Percentiles rank a stretch among this genome's conserved stretches.
phyloP scores from a whole-genome alignment of 148 eudicot genomes.

The Polygonum maritimum region DNA sequence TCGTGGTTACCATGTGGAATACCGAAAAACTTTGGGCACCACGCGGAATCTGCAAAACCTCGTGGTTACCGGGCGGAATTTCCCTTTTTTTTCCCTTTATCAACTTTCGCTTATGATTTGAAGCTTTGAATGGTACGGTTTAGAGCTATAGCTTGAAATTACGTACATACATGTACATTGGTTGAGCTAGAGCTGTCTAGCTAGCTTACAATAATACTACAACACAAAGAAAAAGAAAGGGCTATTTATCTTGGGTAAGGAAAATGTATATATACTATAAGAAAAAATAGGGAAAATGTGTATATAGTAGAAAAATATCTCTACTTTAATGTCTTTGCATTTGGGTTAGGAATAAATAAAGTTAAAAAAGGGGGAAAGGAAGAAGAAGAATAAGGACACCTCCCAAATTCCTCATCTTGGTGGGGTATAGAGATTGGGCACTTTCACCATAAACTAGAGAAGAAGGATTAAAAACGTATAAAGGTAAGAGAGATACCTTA shows the following conservation, averaged over 20 bases:
- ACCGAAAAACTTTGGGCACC: too few relatives aligned
- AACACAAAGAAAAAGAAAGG: not conserved
- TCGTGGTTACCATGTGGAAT: too few relatives aligned
- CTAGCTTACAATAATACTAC: not conserved
- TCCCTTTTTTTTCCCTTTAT: not conserved
- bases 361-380: slow-evolving; percentile 10
- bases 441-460: slow-evolving; percentile 16
- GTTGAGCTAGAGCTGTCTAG: not conserved
- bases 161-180: not conserved
- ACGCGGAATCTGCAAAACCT: too few relatives aligned
- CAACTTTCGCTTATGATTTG: not conserved
- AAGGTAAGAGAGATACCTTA: slow-evolving; percentile 10
- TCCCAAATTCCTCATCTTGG: slow-evolving; percentile 20
- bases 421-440: slow-evolving; percentile 13
- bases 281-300: not conserved
- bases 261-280: not conserved
- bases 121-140: not conserved
- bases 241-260: not conserved
- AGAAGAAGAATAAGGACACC: slow-evolving; percentile 12
- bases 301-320: slow-evolving; percentile 7
- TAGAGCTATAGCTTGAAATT: not conserved
- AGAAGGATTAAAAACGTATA: not conserved
- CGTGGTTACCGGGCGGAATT: too few relatives aligned
- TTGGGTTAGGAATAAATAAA: slow-evolving; percentile 26
- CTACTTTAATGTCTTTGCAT: slow-evolving; percentile 4